Evolutionary conservation across 2,329 filamentous ascomycete species (phyloP).

Genomic region (Zymoseptoria pseudotritici): DNA sequence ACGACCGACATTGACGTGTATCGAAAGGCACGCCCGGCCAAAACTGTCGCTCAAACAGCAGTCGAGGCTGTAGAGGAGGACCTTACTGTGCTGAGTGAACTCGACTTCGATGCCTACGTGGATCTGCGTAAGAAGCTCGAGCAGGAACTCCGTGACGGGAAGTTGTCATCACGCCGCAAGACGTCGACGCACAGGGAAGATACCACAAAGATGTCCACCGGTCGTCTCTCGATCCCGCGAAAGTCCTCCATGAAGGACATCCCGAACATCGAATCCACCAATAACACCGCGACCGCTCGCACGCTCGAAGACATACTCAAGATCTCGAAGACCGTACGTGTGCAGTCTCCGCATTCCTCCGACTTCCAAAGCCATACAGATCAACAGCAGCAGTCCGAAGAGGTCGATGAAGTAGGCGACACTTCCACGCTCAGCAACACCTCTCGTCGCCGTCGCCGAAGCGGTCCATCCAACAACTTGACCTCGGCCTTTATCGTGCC

Average conservation of each 20-base stretch:
- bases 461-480: constrained; percentile 41
- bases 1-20: constrained; percentile 17
- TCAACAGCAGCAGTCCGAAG: constrained; percentile 15
- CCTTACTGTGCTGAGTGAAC: constrained; percentile 49
- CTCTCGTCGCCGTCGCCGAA: constrained; percentile 42
- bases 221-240: constrained; percentile 37
- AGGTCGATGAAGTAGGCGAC: constrained; percentile 32
- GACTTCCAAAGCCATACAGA: constrained; percentile 20
- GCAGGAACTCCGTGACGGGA: constrained; percentile 40
- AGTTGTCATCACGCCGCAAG: constrained; percentile 9
- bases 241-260: constrained; percentile 51
- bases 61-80: constrained; percentile 23
- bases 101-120: constrained; percentile 47
- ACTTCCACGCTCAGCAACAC: constrained; percentile 44
- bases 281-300: constrained; percentile 25
- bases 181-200: constrained; percentile 23
- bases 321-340: constrained; percentile 27
- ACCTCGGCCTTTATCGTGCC: constrained; percentile 59
- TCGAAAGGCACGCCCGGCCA: constrained; percentile 6
- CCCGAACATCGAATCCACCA: background rate
- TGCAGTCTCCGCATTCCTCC: constrained; percentile 30
- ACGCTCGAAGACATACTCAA: constrained; percentile 24
- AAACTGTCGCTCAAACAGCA: background rate
- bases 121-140: constrained; percentile 49
- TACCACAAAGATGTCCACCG: constrained; percentile 34